phyloP scores from a whole-genome alignment of 805 yeast genomes.

The Kluyveromyces lactis region DNA sequence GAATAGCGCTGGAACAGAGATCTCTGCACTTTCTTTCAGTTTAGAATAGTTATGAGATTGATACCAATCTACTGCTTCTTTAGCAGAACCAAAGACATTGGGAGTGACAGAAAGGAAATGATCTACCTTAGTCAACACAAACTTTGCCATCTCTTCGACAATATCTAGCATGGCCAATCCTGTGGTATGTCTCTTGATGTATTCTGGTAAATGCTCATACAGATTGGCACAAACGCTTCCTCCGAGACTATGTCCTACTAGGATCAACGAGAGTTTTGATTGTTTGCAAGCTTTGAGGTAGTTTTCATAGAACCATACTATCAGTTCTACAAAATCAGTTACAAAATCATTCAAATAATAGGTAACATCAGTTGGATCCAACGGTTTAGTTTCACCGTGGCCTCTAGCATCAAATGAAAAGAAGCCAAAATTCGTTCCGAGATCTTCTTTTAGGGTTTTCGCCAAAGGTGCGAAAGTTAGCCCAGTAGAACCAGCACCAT shows the following conservation, averaged over 20 bases:
- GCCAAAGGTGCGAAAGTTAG: constrained; percentile 61
- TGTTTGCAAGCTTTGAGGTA: constrained; percentile 8
- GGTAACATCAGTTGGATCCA: constrained; percentile 20
- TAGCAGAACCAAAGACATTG: constrained; percentile 38
- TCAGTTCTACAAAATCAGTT: constrained; percentile 47
- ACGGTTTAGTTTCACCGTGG: constrained; percentile 52
- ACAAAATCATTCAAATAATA: constrained; percentile 45
- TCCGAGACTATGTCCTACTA: constrained; percentile 89
- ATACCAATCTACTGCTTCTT: constrained; percentile 79
- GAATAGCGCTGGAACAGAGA: constrained; percentile 73
- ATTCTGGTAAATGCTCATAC: constrained; percentile 21
- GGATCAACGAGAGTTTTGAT: constrained; percentile 33
- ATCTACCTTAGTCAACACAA: constrained; percentile 60
- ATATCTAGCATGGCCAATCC: constrained; percentile 84
- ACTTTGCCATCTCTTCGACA: constrained; percentile 85
- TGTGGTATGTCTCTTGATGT: constrained; percentile 30
- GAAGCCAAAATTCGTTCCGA: constrained; percentile 46
- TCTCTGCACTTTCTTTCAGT: constrained; percentile 51
- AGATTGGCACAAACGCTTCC: constrained; percentile 71
- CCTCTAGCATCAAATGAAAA: constrained; percentile 77
- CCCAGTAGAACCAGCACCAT: constrained; percentile 92
- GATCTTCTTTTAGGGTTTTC: constrained; percentile 23
- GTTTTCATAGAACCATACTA: constrained; percentile 31
- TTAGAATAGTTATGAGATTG: constrained; percentile 45
- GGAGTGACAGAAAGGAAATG: constrained; percentile 64